Evolutionary conservation across 2,329 filamentous ascomycete species (phyloP).

Genomic region (Pyrenochaeta sp.): DNA sequence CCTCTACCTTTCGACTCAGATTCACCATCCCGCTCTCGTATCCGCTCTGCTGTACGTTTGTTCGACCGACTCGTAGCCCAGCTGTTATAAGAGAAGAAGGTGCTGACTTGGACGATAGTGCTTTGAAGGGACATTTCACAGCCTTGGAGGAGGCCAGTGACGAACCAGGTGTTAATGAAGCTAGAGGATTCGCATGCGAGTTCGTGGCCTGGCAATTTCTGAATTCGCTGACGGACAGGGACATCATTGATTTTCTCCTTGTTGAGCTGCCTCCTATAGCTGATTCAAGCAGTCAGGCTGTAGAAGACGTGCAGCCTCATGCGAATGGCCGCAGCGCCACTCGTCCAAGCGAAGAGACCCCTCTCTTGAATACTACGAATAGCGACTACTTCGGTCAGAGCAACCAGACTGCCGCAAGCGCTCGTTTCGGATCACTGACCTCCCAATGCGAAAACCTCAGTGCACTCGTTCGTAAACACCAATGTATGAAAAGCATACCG

Average conservation of each 20-base stretch:
- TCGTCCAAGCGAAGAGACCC: conserved; percentile 31
- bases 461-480: conserved; percentile 64
- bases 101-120: conserved; percentile 60
- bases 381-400: conserved; percentile 34
- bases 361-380: conserved; percentile 30
- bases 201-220: conserved; percentile 83
- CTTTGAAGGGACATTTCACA: conserved; percentile 75
- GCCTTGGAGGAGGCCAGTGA: conserved; percentile 65
- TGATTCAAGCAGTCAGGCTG: conserved; percentile 20
- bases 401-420: conserved; percentile 39
- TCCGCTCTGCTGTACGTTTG: conserved; percentile 74
- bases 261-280: conserved; percentile 69
- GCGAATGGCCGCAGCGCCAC: conserved; percentile 20
- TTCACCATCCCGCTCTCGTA: conserved; percentile 74
- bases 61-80: neutral
- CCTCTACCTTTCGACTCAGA: conserved; percentile 68
- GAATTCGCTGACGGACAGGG: conserved; percentile 73
- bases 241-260: conserved; percentile 77
- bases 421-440: conserved; percentile 68
- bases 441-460: conserved; percentile 81
- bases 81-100: neutral
- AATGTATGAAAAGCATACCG: too few relatives aligned
- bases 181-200: conserved; percentile 78
- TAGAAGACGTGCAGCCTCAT: conserved; percentile 8
- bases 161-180: conserved; percentile 71